Base-by-base conservation (phyloP, 2,329 filamentous ascomycete genomes). In the Ascochyta pisi region DNA sequence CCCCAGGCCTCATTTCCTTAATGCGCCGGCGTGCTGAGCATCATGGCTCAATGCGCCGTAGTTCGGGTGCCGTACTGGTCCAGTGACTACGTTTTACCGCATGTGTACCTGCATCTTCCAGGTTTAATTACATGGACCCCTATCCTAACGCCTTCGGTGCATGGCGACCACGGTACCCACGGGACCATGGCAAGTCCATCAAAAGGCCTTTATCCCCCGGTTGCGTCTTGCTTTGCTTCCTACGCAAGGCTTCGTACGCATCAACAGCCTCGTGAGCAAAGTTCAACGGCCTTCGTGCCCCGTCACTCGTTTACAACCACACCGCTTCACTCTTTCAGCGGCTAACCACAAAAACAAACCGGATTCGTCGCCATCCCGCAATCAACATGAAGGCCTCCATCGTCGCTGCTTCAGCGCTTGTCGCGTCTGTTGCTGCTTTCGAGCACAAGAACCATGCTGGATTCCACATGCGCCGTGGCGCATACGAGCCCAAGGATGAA, bases 301-400 rank as follows among this genome's bases (percentile, higher is more conserved):
- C 56, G 69, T 70, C 73, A 66, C 66, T 75, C 72, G 62, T 75
- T 75, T 73, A 56, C 46, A 35, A 49, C 43, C 61, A 60, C 54
- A 49, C 64, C 88, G 88, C 88, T 91, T 91, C 89, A 91, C 87
- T 91, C 90, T 77, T 92, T 93, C 81, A 92, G 90, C 90, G 89
- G 90, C 85, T 90, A 87, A 55, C 48, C 47, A 66, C 59, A 51
- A 55, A 55, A 55, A 45, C 46, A 63, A 53, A 58, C 50, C 56
- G 64, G 65, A 65, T 67, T 63, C 57, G 55, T 68, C 63, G 66
- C 65, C 73, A 73, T 23, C n/a, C 23, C 13, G 75, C 63, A 66
- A 67, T 39, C 74, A 80, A 73, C 38, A 95, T 95, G 91, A 95
- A 90, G 89, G 86, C 83, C 72, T 82, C 83, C 72, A 75, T 89